These are phyloP conservation scores for Nyctanthes arbortristis DNA, from an alignment of 257 asterid species.

Conservation along the genomic window DNA sequence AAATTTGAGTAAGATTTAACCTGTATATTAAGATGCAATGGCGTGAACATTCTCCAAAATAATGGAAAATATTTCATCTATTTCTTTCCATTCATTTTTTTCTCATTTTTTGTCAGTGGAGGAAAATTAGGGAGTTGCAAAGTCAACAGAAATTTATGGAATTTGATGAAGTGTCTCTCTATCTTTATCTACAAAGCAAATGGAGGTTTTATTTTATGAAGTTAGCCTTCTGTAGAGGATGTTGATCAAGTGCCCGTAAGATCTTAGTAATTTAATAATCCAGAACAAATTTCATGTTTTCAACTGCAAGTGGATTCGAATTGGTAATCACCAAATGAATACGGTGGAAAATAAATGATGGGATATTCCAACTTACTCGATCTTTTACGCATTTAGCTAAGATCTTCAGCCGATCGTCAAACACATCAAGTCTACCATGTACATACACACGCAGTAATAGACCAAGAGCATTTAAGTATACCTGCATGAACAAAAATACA, in stretches of 20 bases:
- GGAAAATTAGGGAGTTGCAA: not conserved
- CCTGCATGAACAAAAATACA: conserved; percentile 48
- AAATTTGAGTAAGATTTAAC: too few relatives aligned
- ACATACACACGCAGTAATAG: conserved; percentile 68
- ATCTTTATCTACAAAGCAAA: not conserved
- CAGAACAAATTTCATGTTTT: not conserved
- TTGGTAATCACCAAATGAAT: not conserved
- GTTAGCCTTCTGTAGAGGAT: not conserved
- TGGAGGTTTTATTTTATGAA: not conserved
- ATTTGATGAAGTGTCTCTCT: not conserved
- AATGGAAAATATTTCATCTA: conserved; percentile 2
- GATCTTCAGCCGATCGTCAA: conserved; percentile 60
- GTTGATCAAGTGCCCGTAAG: not conserved
- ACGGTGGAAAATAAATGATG: conserved; percentile 2
- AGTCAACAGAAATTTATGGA: not conserved
- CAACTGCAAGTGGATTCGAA: not conserved
- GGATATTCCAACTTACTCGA: conserved; percentile 57
- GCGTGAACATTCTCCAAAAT: too few relatives aligned
- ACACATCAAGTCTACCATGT: conserved; percentile 52
- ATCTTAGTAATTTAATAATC: too few relatives aligned
- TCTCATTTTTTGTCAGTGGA: not conserved
- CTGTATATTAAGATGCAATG: too few relatives aligned
- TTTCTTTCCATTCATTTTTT: not conserved
- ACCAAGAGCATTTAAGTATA: conserved; percentile 78
- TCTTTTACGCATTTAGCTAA: conserved; percentile 56